These are phyloP conservation scores for Schizosaccharomyces osmophilus DNA, from an alignment of 805 yeast species.

Conservation along the genomic window DNA sequence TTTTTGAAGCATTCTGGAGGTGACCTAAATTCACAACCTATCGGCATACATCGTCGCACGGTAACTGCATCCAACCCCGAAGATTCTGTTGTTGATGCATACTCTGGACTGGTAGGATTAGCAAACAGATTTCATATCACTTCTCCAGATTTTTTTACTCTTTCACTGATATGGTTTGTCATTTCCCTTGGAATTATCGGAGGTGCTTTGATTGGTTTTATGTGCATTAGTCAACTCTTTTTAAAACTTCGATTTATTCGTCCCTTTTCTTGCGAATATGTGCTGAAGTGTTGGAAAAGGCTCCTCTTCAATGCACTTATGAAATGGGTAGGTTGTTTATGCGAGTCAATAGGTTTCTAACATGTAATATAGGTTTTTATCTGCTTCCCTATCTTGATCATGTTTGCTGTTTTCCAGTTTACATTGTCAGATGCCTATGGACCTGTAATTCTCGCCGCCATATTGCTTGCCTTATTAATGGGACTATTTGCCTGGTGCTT, in stretches of 20 bases:
- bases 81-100: background rate
- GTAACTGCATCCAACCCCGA: background rate
- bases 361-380: background rate
- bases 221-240: slow-evolving; percentile 10
- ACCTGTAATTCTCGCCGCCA: slow-evolving; percentile 12
- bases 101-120: background rate
- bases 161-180: slow-evolving; percentile 14
- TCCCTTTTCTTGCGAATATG: background rate
- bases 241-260: background rate
- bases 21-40: background rate
- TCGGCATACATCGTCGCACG: background rate
- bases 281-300: slow-evolving; percentile 7
- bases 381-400: background rate
- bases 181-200: slow-evolving; percentile 11
- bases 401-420: slow-evolving; percentile 11
- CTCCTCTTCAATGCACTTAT: slow-evolving; percentile 9
- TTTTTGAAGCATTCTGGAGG: slow-evolving; percentile 13
- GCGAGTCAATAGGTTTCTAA: background rate
- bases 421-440: slow-evolving; percentile 14
- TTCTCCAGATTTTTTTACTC: slow-evolving; percentile 8
- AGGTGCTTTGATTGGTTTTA: slow-evolving; percentile 9
- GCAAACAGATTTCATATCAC: background rate
- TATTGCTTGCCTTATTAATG: slow-evolving; percentile 12
- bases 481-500: slow-evolving; percentile 9
- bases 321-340: slow-evolving; percentile 6